These are phyloP conservation scores for Apiotrichum mycotoxinovorans DNA, from an alignment of 1,284 basidiomycete genomes.

Conservation along the genomic window DNA sequence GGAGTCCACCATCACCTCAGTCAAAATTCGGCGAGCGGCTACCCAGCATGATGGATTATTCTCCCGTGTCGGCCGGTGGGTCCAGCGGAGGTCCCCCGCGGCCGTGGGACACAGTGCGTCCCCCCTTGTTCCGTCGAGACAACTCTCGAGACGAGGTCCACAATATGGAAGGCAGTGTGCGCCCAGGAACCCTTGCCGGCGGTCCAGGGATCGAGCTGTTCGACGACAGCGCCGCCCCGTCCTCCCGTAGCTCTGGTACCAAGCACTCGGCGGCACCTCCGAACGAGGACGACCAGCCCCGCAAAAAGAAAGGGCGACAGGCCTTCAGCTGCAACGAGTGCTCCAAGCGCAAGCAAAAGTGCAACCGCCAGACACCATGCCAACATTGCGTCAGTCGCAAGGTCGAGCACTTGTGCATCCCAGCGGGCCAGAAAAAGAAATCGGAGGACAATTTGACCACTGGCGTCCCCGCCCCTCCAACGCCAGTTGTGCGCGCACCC, in stretches of 20 bases:
- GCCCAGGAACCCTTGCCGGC: no score
- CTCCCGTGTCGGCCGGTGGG: neutral
- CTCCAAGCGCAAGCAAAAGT: constrained; percentile 46
- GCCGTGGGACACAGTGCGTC: neutral
- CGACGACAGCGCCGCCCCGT: neutral
- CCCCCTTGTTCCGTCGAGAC: neutral
- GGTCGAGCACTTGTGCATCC: constrained; percentile 42
- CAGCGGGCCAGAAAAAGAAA: constrained; percentile 10
- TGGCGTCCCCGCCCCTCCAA: constrained; percentile 18
- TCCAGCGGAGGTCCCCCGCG: neutral
- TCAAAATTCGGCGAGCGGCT: neutral
- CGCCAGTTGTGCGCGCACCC: constrained; percentile 15
- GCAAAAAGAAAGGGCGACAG: constrained; percentile 45
- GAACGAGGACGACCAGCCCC: constrained; percentile 7
- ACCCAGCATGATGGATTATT: neutral
- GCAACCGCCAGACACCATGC: constrained; percentile 47
- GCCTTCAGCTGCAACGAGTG: constrained; percentile 45
- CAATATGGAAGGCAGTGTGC: neutral
- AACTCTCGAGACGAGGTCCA: neutral
- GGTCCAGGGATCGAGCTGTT: neutral
- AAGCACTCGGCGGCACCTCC: constrained; percentile 22
- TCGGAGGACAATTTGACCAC: neutral
- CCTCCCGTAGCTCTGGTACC: neutral
- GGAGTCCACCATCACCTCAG: neutral
- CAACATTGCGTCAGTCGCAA: constrained; percentile 43